Evolutionary conservation across 1,284 basidiomycete species (phyloP), one percentile per base, ranked within the genome.

Genomic region (Veloporphyrellus conicus): DNA sequence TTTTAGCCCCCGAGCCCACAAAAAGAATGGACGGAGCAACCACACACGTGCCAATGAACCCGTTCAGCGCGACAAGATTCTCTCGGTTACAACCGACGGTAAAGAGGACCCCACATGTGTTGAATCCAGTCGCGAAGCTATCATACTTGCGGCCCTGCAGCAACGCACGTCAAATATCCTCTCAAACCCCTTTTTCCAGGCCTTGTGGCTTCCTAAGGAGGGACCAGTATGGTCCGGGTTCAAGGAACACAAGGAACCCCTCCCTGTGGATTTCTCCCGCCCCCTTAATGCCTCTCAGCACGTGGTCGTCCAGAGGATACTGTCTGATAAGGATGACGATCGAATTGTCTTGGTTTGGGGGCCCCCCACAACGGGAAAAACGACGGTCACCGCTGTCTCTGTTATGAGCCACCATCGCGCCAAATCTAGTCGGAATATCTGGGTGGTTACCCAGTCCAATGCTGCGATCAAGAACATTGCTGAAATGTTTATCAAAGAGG

Each of bases 371-470:
- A 75, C 71, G 10, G 69, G 72, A 1, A 64, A 68, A 49, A 64
- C 62, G 6, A 67, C 66, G 0, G 57, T 64, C 19, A 64, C 67
- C 6, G 57, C 64, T 1, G 79, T 82, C 4, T 71, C 77, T 14
- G 82, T 85, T 6, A 61, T 68, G 2, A 71, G 67, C 40, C 56
- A 71, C 16, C 56, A 68, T 38, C 43, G 57, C 18, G 59, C 55
- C 46, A 22, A 31, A 2, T 51, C 45, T 19, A 6, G 10, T 8
- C 64, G 57, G 2, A 45, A 54, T 12, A 75, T 86, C 10, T 90
- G 84, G 83, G 72, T 90, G 8, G 68, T 83, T 47, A 84, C 87
- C 5, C 82, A 90, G 45, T 82, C 75, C 0, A 81, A 81, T 57
- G 73, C 80, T 31, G 80, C 74, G 4, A 75, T 78, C 9, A 77